A percentile compares a stretch with the other conserved stretches of the same genome.
These are phyloP conservation scores for Corynespora cassiicola DNA, from an alignment of 2,329 filamentous ascomycete genomes.

Conservation along the genomic window DNA sequence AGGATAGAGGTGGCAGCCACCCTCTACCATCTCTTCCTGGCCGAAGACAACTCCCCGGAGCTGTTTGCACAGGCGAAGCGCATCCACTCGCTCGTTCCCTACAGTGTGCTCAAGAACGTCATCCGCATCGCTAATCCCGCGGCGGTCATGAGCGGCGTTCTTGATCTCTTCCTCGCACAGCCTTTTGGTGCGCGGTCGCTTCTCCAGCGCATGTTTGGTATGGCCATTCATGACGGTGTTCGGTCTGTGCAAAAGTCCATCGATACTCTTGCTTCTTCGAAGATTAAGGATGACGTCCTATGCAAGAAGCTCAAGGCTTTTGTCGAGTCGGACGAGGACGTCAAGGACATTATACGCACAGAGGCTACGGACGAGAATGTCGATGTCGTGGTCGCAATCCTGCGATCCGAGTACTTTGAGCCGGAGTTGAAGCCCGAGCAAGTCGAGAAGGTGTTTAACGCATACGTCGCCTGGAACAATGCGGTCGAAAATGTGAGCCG, in stretches of 20 bases:
- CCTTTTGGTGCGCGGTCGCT: conserved; percentile 90
- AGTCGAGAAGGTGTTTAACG: conserved; percentile 86
- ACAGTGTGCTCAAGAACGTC: conserved; percentile 92
- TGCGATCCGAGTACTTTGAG: conserved; percentile 78
- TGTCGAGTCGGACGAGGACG: conserved; percentile 73
- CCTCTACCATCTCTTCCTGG: conserved; percentile 94
- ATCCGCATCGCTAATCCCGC: conserved; percentile 96
- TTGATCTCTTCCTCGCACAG: conserved; percentile 95
- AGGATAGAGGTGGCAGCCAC: conserved; percentile 97
- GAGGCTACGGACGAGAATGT: conserved; percentile 77
- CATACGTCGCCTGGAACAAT: conserved; percentile 94
- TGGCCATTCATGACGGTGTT: conserved; percentile 91
- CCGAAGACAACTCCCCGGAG: conserved; percentile 97
- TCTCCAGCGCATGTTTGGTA: conserved; percentile 91
- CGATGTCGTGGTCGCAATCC: conserved; percentile 84
- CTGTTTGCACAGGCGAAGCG: conserved; percentile 92
- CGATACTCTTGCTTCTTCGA: conserved; percentile 70
- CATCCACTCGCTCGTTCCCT: conserved; percentile 94
- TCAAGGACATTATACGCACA: conserved; percentile 75
- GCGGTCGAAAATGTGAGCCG: conserved; percentile 77
- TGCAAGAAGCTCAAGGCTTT: conserved; percentile 84
- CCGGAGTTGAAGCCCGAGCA: conserved; percentile 77
- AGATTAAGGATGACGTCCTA: conserved; percentile 82
- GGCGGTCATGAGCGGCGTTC: conserved; percentile 92
- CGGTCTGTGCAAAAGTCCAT: conserved; percentile 85